Evolutionary conservation across 1,284 basidiomycete genomes (phyloP).

Genomic region (Ceratobasidium sp.): DNA sequence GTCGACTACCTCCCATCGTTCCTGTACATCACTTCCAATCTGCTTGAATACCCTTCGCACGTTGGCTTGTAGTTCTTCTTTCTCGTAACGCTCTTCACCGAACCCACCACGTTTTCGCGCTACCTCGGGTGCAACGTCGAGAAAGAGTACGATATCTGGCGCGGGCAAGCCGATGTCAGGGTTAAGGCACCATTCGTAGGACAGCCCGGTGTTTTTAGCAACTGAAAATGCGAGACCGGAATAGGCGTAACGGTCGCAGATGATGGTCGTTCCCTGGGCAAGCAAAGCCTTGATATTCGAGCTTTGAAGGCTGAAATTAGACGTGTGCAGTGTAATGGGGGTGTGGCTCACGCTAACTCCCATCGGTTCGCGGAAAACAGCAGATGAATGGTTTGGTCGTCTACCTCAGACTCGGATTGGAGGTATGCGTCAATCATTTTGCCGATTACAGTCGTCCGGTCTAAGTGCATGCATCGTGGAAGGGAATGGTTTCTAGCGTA

Average conservation of each 20-base stretch:
- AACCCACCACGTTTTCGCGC: conserved; percentile 83
- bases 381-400: conserved; percentile 91
- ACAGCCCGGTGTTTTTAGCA: conserved; percentile 63
- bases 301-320: conserved; percentile 54
- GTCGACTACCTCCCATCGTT: conserved; percentile 21
- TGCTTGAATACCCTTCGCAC: conserved; percentile 70
- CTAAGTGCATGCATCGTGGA: conserved; percentile 55
- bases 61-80: conserved; percentile 71
- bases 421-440: conserved; percentile 95
- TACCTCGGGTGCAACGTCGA: conserved; percentile 77
- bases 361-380: conserved; percentile 97
- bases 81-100: conserved; percentile 90
- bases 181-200: conserved; percentile 78
- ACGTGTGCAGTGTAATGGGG: background rate
- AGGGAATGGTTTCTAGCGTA: background rate
- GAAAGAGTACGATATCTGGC: conserved; percentile 88
- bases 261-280: conserved; percentile 69
- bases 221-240: conserved; percentile 95
- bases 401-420: conserved; percentile 79
- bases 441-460: conserved; percentile 90
- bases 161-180: conserved; percentile 87
- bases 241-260: conserved; percentile 96
- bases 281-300: conserved; percentile 69
- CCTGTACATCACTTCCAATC: conserved; percentile 60
- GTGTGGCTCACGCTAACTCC: conserved; percentile 79